Conservation (phyloP, 768 basidiomycete genomes). For the Nidula microcarpa region DNA sequence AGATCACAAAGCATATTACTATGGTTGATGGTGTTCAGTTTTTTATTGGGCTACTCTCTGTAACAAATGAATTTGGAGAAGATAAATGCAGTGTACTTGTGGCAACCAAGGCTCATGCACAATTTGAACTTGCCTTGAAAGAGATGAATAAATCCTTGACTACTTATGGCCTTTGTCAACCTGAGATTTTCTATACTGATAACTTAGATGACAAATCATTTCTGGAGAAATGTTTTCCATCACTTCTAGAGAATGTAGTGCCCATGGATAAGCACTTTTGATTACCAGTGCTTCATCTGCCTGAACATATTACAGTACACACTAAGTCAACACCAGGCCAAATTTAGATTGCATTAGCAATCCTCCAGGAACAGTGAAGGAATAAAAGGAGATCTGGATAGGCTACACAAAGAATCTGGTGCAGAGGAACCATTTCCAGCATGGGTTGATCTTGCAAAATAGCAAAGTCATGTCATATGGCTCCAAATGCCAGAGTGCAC, state of each 20-base stretch:
- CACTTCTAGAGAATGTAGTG: constrained; percentile 13
- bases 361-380: background rate
- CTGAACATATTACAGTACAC: constrained; percentile 1
- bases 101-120: constrained; percentile 22
- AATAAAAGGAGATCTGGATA: background rate
- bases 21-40: constrained; percentile 18
- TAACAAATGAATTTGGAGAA: constrained; percentile 21
- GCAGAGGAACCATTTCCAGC: constrained; percentile 13
- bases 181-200: constrained; percentile 11
- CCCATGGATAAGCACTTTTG: constrained; percentile 18
- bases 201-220: constrained; percentile 12
- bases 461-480: constrained; percentile 19
- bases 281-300: constrained; percentile 10
- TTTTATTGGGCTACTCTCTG: constrained; percentile 19
- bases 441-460: constrained; percentile 20
- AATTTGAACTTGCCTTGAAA: constrained; percentile 13
- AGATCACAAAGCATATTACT: constrained; percentile 22
- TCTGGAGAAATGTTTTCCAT: constrained; percentile 15
- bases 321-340: background rate
- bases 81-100: constrained; percentile 14
- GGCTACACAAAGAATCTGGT: background rate
- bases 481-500: constrained; percentile 10
- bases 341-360: background rate
- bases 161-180: constrained; percentile 12
- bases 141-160: constrained; percentile 8